Percentiles rank a stretch among this genome's conserved stretches.
phyloP scores from a whole-genome alignment of 2,329 filamentous ascomycete genomes.

The Claviceps fusiformis region DNA sequence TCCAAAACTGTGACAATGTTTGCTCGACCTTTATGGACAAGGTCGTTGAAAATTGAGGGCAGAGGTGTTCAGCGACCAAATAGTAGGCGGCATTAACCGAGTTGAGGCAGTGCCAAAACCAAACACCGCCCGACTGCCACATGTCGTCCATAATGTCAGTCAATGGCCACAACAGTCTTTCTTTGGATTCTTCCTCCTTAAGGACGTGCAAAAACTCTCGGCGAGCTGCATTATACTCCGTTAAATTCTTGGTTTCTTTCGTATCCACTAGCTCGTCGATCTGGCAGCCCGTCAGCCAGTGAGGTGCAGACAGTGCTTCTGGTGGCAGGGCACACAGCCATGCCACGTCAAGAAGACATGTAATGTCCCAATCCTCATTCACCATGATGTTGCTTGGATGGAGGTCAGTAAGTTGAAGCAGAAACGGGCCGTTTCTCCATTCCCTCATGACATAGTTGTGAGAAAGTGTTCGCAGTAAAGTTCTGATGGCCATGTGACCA shows the following conservation, averaged over 20 bases:
- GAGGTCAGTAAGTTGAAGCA: constrained; percentile 18
- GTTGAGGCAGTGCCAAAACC: constrained; percentile 3
- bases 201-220: constrained; percentile 10
- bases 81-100: constrained; percentile 1
- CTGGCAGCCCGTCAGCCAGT: constrained; percentile 11
- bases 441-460: constrained; percentile 13
- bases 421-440: constrained; percentile 15
- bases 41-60: not conserved
- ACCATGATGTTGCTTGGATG: constrained; percentile 22
- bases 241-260: constrained; percentile 1
- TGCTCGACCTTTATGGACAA: not conserved
- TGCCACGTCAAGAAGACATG: constrained; percentile 20
- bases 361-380: constrained; percentile 22
- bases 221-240: constrained; percentile 7
- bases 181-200: constrained; percentile 7
- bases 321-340: constrained; percentile 18
- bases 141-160: constrained; percentile 1
- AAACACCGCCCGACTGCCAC: constrained; percentile 1
- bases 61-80: not conserved
- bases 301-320: constrained; percentile 9
- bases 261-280: constrained; percentile 9
- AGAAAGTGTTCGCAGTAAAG: constrained; percentile 12
- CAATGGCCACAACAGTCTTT: not conserved
- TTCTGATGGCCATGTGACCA: constrained; percentile 14
- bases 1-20: not conserved